Base-by-base conservation (phyloP, 2,329 filamentous ascomycete genomes). In the Cladophialophora bantiana region DNA sequence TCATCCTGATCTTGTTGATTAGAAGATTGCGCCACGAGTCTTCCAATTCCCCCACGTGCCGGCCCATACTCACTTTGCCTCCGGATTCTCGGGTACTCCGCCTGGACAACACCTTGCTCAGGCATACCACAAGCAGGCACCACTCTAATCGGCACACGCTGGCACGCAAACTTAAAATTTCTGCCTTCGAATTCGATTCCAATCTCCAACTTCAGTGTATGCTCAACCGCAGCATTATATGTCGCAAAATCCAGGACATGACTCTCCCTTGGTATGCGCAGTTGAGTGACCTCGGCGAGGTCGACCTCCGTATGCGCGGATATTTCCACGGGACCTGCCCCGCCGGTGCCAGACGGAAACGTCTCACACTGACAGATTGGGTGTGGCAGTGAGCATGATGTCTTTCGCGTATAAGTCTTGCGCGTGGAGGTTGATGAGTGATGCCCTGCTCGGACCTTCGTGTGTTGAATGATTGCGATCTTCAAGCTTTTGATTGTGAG, bases 351-450 rank as follows among this genome's bases (percentile, higher is more conserved):
- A 18, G 15, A 5, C 15, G 40, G 40, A 5, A 42, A n/a, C 5
- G 40, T 42, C 40, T 42, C 40, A n/a, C 40, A 6, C 7, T 6
- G 42, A 31, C 12, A 36, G 26, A 52, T 40, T 31, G 26, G 31
- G 31, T 52, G 12, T 32, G 58, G 58, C 26, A 60, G 31, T 7
- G 58, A 48, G 20, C 58, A 60, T 32, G 42, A 52, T 26, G 58
- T 60, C 32, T 60, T 60, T 34, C 58, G 36, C 13, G 58, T 52
- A 36, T 60, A 60, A 13, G 58, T 60, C 20, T 60, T 60, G 9
- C 58, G 58, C 10, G 58, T 60, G 18, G 58, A 60, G n/a, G 42
- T 60, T 10, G 58, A 50, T 3, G 40, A 32, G 20, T 60, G 42
- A 3, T 36, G 42, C 26, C 58, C 58, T 3, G 58, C 58, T 38